Evolutionary conservation across 1,284 basidiomycete genomes (phyloP).

Genomic region (Rhodotorula mucilaginosa): DNA sequence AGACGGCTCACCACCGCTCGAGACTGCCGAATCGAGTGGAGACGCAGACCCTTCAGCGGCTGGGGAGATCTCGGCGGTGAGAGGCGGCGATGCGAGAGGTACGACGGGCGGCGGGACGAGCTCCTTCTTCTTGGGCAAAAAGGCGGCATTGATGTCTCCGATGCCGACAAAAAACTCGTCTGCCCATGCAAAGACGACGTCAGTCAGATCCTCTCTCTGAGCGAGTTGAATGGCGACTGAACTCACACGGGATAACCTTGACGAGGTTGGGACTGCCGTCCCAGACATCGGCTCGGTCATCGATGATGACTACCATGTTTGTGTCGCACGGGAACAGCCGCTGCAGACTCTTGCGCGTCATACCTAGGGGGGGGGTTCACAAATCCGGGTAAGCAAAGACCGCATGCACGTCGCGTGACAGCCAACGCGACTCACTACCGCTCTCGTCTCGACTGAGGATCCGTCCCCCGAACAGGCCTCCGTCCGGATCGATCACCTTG

Average conservation of each 20-base stretch:
- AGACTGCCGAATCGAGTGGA: neutral
- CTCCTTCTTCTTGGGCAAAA: conserved; percentile 65
- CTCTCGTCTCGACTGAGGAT: conserved; percentile 92
- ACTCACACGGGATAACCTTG: conserved; percentile 86
- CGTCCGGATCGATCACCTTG: conserved; percentile 84
- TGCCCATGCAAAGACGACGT: conserved; percentile 46
- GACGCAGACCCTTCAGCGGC: neutral
- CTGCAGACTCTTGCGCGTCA: conserved; percentile 86
- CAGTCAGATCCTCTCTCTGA: neutral
- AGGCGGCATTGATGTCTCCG: conserved; percentile 94
- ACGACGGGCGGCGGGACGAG: conserved; percentile 50
- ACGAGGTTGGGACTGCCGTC: conserved; percentile 91
- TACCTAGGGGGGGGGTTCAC: conserved; percentile 53
- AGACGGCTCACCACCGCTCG: neutral
- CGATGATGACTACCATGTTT: conserved; percentile 98
- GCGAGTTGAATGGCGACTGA: neutral
- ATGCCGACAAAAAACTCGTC: conserved; percentile 99
- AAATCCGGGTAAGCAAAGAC: neutral
- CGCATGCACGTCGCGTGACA: neutral
- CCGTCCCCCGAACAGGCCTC: conserved; percentile 78
- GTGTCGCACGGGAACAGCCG: conserved; percentile 93
- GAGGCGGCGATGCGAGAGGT: conserved; percentile 38
- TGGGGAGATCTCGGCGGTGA: conserved; percentile 41
- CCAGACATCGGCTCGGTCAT: conserved; percentile 98
- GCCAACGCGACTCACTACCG: conserved; percentile 63